Percentiles rank a stretch among this genome's conserved stretches.
Evolutionary conservation across 768 basidiomycete genomes (phyloP).

Genomic region (Russula lepida): DNA sequence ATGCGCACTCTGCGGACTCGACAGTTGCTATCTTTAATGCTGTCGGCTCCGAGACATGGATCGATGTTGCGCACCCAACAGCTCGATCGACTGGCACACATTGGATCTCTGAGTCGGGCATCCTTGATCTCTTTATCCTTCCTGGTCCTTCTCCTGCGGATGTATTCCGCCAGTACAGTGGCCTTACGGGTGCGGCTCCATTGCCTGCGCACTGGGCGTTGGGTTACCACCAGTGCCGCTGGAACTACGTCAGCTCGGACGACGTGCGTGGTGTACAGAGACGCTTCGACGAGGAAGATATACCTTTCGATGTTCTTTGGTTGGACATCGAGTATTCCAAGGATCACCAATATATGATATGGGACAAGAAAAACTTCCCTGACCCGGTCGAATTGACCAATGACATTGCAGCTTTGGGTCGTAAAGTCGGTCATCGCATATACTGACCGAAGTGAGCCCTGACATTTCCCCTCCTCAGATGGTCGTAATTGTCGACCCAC

Average conservation of each 20-base stretch:
- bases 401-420: constrained; percentile 72
- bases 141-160: constrained; percentile 82
- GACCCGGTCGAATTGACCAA: constrained; percentile 91
- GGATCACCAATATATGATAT: constrained; percentile 95
- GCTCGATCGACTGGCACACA: constrained; percentile 76
- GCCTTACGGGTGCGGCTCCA: constrained; percentile 75
- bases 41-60: constrained; percentile 87
- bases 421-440: constrained; percentile 54
- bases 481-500: constrained; percentile 97
- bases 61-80: constrained; percentile 72
- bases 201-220: constrained; percentile 89
- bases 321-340: constrained; percentile 93
- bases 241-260: constrained; percentile 92
- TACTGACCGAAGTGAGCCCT: neutral
- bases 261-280: constrained; percentile 80
- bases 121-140: constrained; percentile 87
- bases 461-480: constrained; percentile 50
- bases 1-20: constrained; percentile 80
- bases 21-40: constrained; percentile 90
- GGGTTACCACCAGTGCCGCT: constrained; percentile 95
- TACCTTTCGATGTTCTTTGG: constrained; percentile 96
- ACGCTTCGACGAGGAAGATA: constrained; percentile 88
- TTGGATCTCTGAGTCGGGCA: constrained; percentile 97
- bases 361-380: constrained; percentile 89
- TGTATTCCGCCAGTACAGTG: constrained; percentile 78